Conservation (phyloP, 352 stramenopile genomes). For the Globisporangium echinulatum region DNA sequence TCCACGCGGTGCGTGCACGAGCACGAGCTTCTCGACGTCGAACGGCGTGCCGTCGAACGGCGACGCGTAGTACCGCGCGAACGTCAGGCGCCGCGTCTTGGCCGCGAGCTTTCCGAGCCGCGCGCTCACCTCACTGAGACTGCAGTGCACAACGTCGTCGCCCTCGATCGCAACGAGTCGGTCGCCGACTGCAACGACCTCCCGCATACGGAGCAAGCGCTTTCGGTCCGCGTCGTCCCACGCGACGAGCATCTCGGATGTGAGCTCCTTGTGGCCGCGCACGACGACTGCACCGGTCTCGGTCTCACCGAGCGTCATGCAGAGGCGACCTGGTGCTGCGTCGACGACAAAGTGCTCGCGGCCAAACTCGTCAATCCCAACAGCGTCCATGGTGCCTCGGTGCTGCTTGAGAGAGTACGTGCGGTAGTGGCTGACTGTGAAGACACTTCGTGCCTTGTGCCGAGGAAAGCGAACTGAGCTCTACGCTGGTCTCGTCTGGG, state of each 20-base stretch:
- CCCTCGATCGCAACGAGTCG: constrained; percentile 46
- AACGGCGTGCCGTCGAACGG: constrained; percentile 21
- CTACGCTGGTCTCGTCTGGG: no score
- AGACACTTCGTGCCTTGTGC: no score
- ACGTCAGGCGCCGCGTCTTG: constrained; percentile 35
- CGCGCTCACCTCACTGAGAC: constrained; percentile 33
- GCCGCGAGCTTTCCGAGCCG: constrained; percentile 34
- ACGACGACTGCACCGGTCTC: constrained; percentile 42
- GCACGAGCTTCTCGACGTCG: constrained; percentile 51
- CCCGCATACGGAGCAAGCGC: constrained; percentile 23
- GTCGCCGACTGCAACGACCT: constrained; percentile 35
- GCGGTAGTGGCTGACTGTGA: no score
- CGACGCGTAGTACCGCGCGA: constrained; percentile 38
- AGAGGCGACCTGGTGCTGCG: constrained; percentile 38
- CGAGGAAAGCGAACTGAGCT: no score
- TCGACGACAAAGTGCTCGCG: constrained; percentile 42
- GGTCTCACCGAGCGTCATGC: constrained; percentile 45
- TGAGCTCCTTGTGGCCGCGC: constrained; percentile 24
- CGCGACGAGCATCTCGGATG: constrained; percentile 14
- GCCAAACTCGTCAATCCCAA: constrained; percentile 37
- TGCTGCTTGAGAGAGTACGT: no score
- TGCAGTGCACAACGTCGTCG: constrained; percentile 35
- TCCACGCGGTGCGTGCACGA: constrained; percentile 28
- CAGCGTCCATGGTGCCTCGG: constrained; percentile 15
- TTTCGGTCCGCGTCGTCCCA: constrained; percentile 29